These are phyloP conservation scores for Microcyclosporella mali DNA, from an alignment of 2,329 filamentous ascomycete genomes.

Conservation along the genomic window DNA sequence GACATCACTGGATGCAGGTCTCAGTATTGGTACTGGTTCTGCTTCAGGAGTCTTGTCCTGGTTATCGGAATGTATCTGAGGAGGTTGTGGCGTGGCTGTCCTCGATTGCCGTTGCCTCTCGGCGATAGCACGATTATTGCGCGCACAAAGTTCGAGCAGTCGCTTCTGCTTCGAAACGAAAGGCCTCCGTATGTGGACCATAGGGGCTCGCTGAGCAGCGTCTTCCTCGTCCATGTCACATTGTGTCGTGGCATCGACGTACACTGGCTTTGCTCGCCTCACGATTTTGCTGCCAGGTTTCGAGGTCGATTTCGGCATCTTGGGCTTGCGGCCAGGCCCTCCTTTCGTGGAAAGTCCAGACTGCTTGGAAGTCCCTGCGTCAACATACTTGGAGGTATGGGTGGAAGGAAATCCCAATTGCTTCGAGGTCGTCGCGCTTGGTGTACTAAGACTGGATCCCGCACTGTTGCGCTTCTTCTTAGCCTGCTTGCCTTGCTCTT, in stretches of 20 bases:
- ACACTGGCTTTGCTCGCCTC: constrained; percentile 14
- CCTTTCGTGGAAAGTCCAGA: constrained; percentile 17
- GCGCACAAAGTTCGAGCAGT: constrained; percentile 30
- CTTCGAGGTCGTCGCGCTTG: constrained; percentile 40
- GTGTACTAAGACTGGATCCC: constrained; percentile 49
- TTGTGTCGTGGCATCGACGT: constrained; percentile 27
- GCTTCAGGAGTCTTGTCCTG: constrained; percentile 19
- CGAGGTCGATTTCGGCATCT: constrained; percentile 14
- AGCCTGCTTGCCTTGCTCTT: constrained; percentile 45
- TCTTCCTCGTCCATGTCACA: constrained; percentile 33
- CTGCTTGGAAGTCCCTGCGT: constrained; percentile 25
- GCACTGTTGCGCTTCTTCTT: constrained; percentile 54
- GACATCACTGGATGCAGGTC: neutral
- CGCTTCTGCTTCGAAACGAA: constrained; percentile 28
- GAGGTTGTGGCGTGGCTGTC: neutral
- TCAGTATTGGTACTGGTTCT: constrained; percentile 2
- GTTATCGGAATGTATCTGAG: neutral
- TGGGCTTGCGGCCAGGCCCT: constrained; percentile 16
- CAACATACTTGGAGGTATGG: constrained; percentile 25
- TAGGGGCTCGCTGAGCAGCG: constrained; percentile 12
- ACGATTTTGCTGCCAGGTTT: constrained; percentile 6
- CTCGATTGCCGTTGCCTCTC: neutral
- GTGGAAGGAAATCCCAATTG: constrained; percentile 31
- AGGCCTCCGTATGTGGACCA: constrained; percentile 18
- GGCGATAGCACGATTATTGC: constrained; percentile 22